These are phyloP conservation scores for Prunus mongolica DNA, from an alignment of 306 rosid genomes.

Conservation along the genomic window DNA sequence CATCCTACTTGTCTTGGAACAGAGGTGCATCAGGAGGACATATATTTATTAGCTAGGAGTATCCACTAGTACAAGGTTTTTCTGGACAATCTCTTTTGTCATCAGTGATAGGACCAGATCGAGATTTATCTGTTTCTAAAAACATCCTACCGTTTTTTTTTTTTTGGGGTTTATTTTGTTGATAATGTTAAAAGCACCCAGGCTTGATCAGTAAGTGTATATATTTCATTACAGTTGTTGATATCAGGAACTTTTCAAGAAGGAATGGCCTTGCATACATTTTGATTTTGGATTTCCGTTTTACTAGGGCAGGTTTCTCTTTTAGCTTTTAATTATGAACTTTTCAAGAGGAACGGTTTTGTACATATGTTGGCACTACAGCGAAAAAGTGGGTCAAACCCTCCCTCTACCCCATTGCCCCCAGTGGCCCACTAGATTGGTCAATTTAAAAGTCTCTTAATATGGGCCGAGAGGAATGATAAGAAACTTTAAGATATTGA, in stretches of 20 bases:
- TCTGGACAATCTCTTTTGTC: slow-evolving; percentile 8
- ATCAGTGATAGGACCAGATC: not conserved
- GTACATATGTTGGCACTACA: no score
- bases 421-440: no score
- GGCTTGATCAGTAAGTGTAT: not conserved
- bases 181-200: not conserved
- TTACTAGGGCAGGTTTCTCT: not conserved
- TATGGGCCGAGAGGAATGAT: no score
- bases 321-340: not conserved
- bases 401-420: no score
- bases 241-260: not conserved
- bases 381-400: no score
- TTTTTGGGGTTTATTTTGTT: not conserved
- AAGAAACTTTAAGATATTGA: no score
- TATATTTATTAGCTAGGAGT: slow-evolving; percentile 15
- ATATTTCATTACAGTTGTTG: slow-evolving; percentile 2
- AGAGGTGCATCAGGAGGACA: slow-evolving; percentile 34
- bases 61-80: not conserved
- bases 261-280: slow-evolving; percentile 1
- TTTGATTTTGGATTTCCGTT: not conserved
- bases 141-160: not conserved
- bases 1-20: slow-evolving; percentile 89
- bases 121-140: slow-evolving; percentile 10
- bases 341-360: no score
- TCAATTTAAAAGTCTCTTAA: no score